Evolutionary conservation across 1,284 basidiomycete species (phyloP).

Genomic region (Trametes sp.): DNA sequence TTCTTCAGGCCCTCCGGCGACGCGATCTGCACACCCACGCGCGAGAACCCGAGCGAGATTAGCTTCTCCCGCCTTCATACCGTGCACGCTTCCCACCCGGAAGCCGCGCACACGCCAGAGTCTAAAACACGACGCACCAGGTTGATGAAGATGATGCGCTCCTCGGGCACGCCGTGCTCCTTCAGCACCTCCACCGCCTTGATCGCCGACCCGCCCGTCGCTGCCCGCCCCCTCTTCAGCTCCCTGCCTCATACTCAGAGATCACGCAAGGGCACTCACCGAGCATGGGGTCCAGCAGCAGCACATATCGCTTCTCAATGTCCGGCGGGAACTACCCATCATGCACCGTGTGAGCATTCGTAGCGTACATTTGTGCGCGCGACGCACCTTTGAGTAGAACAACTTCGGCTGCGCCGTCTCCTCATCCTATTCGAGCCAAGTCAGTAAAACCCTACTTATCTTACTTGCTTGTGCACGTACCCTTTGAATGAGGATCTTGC

Average conservation of each 20-base stretch:
- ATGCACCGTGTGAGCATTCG: background rate
- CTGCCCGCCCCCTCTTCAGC: conserved; percentile 48
- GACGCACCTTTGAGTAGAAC: conserved; percentile 81
- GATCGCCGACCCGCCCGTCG: conserved; percentile 97
- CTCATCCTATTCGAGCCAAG: conserved; percentile 72
- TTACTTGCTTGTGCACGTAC: conserved; percentile 51
- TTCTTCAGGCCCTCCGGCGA: conserved; percentile 91
- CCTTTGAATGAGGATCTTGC: conserved; percentile 94
- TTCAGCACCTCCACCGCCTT: conserved; percentile 96
- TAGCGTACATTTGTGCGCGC: background rate
- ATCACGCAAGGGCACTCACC: conserved; percentile 70
- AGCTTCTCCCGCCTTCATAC: background rate
- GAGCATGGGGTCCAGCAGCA: conserved; percentile 97
- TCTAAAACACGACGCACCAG: conserved; percentile 64
- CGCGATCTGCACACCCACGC: conserved; percentile 66
- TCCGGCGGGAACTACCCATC: conserved; percentile 85
- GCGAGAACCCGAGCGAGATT: background rate
- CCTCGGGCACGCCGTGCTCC: conserved; percentile 88
- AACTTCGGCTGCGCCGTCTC: conserved; percentile 91
- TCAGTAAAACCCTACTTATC: background rate
- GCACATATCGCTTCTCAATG: conserved; percentile 90
- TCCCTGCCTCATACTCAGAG: too few relatives aligned
- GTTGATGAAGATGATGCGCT: conserved; percentile 97
- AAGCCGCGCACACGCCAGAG: background rate
- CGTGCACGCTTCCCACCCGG: background rate